phyloP scores from a whole-genome alignment of 2,329 filamentous ascomycete genomes.

The Monosporascus sp. region DNA sequence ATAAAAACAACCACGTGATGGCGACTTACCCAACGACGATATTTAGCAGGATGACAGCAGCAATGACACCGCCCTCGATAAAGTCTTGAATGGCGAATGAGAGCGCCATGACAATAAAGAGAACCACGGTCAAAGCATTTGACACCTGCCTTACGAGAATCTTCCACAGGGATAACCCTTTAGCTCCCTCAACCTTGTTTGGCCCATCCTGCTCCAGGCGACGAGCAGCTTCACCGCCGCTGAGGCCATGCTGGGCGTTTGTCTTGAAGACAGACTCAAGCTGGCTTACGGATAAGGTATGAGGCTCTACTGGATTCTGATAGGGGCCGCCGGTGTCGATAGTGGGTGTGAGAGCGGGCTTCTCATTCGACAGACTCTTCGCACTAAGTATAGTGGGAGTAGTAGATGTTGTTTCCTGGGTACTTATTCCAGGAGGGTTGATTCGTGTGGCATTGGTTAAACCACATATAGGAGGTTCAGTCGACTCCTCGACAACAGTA shows the following conservation, averaged over 20 bases:
- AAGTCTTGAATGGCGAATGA: conserved; percentile 62
- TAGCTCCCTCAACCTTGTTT: conserved; percentile 67
- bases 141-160: conserved; percentile 73
- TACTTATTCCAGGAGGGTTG: conserved; percentile 10
- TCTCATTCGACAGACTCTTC: conserved; percentile 4
- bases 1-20: background rate
- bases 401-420: conserved; percentile 7
- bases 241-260: conserved; percentile 54
- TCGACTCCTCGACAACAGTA: conserved; percentile 28
- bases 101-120: conserved; percentile 68
- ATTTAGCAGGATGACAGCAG: conserved; percentile 62
- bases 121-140: conserved; percentile 70
- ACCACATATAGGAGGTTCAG: conserved; percentile 30
- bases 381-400: conserved; percentile 1
- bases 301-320: conserved; percentile 15
- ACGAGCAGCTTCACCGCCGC: conserved; percentile 54
- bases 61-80: conserved; percentile 58
- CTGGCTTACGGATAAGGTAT: conserved; percentile 23
- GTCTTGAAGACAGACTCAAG: conserved; percentile 35
- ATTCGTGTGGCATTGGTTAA: conserved; percentile 16
- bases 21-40: conserved; percentile 56
- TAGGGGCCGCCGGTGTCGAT: conserved; percentile 3
- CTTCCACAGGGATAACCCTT: conserved; percentile 67
- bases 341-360: conserved; percentile 3
- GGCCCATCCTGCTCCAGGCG: conserved; percentile 62